Evolutionary conservation across 2,329 filamentous ascomycete species (phyloP), one percentile per base, ranked within the genome.

Genomic region (Moelleriella libera): DNA sequence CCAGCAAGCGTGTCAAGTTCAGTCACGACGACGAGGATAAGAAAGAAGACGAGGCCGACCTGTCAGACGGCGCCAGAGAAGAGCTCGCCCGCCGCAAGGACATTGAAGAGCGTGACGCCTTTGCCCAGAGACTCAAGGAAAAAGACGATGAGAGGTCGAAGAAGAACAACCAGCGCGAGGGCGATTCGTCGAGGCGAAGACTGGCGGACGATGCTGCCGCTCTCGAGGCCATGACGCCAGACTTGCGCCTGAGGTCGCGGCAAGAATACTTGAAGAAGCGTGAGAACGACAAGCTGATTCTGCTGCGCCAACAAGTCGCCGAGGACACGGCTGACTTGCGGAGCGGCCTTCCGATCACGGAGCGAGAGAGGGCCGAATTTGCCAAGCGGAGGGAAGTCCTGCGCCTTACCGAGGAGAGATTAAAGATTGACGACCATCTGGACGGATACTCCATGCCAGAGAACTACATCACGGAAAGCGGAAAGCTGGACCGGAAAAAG

Each of bases 231-330:
- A 84, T 84, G n/a, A 74, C 95, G 61, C 80, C 82, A 3, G 88
- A 94, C 51, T 66, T 96, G 14, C 77, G 92, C 41, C 73, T 92
- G 58, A 78, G 88, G 32, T 94, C 89, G 3, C 79, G 92, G 51
- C 89, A 96, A 60, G 83, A 92, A 54, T 98, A 98, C 60, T 72
- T 98, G 31, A 88, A 88, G 64, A 97, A 98, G 70, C 78, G 92
- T 52, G 89, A 96, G 61, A 72, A 83, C 0, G 88, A 97, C 63
- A 80, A 87, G 50, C 67, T 98, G 12, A 86, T 86, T 0, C 68
- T 98, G n/a, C 67, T 98, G 45, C 79, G 89, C 32, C 87, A 85
- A 58, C 90, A 97, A 59, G 92, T 98, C 2, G 80, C 80, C 0
- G 90, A 97, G 55, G 92, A 98, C 62, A 82, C 82, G 1, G 80